A percentile compares a stretch with the other conserved stretches of the same genome.
phyloP scores from a whole-genome alignment of 1,284 basidiomycete genomes.

The Tilletia horrida region DNA sequence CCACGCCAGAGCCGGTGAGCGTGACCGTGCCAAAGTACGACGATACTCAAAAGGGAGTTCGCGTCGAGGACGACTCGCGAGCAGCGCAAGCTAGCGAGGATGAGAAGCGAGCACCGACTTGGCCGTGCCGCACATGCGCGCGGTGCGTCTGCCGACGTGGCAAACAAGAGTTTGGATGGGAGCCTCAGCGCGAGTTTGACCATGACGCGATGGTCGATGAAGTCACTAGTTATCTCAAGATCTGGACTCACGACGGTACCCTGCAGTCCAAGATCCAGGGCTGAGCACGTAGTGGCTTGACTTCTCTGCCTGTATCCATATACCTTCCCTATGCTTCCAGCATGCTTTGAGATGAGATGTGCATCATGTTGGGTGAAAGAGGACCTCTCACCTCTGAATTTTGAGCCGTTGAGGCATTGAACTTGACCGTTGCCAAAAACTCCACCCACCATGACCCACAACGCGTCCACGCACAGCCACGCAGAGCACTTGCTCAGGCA shows the following conservation, averaged over 20 bases:
- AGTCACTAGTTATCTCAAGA: conserved; percentile 12
- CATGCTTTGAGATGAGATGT: too few relatives aligned
- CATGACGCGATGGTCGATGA: conserved; percentile 18
- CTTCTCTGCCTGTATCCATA: too few relatives aligned
- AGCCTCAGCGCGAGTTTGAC: conserved; percentile 7
- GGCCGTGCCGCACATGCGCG: conserved; percentile 25
- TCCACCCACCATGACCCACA: too few relatives aligned
- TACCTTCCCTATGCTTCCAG: too few relatives aligned
- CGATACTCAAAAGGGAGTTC: conserved; percentile 23
- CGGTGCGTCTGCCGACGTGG: conserved; percentile 19
- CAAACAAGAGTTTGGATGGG: conserved; percentile 22
- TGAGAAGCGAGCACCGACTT: conserved; percentile 23
- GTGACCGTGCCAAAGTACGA: conserved; percentile 20
- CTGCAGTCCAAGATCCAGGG: conserved; percentile 4
- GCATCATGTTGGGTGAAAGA: too few relatives aligned
- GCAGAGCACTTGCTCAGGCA: too few relatives aligned
- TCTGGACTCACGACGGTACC: conserved; percentile 3
- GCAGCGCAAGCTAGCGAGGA: conserved; percentile 18
- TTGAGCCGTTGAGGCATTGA: too few relatives aligned
- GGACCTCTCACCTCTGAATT: too few relatives aligned
- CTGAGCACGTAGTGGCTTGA: neutral
- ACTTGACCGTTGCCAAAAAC: too few relatives aligned
- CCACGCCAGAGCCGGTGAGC: conserved; percentile 15
- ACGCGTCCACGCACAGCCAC: too few relatives aligned
- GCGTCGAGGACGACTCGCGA: conserved; percentile 25